Conservation (phyloP, 106 monocot genomes). For the Platanthera zijinensis region DNA sequence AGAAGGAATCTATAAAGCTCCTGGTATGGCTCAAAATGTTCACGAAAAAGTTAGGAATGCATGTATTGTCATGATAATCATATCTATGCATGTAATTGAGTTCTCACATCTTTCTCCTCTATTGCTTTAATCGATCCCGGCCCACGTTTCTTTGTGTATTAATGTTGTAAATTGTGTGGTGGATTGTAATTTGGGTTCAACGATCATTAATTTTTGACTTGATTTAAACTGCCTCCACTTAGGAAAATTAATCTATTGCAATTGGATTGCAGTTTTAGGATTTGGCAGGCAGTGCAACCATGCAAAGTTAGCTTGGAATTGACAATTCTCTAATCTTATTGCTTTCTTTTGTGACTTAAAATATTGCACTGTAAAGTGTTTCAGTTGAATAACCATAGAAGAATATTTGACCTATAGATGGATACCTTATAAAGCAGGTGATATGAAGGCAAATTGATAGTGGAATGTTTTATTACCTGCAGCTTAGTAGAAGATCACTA, state of each 20-base stretch:
- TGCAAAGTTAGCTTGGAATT: neutral
- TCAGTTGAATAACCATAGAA: neutral
- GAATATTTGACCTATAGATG: neutral
- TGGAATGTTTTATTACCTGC: too few species aligned
- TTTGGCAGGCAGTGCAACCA: too few species aligned
- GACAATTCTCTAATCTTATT: neutral
- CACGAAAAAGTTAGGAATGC: neutral
- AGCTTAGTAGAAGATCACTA: too few species aligned
- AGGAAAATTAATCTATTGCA: too few species aligned
- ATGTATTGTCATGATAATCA: neutral
- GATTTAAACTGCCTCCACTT: neutral
- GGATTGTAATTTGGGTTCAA: neutral
- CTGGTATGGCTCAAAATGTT: slow-evolving; percentile 40
- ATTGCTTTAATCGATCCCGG: neutral
- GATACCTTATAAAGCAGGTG: neutral
- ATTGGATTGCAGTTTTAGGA: too few species aligned
- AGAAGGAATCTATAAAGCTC: slow-evolving; percentile 71
- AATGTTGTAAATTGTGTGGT: neutral
- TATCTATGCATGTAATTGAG: neutral
- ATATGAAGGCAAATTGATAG: neutral
- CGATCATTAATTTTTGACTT: neutral
- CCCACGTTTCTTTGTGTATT: neutral
- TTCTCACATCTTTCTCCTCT: neutral
- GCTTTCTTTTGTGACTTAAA: neutral
- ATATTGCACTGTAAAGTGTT: neutral